Conservation (phyloP, 345 rosid genomes). For the Citrus trifoliata region DNA sequence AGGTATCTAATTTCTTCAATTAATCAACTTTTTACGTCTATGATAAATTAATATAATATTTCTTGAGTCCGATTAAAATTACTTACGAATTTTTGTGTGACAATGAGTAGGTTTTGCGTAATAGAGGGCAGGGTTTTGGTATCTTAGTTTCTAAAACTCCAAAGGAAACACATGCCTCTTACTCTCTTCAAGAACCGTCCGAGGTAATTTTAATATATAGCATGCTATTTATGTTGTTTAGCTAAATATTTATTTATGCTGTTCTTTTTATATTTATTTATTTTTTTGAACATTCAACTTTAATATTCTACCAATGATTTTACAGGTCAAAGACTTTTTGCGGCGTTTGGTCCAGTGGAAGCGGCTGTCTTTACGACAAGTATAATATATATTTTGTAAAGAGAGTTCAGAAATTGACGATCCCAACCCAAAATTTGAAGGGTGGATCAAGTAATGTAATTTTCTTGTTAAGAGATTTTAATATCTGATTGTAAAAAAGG, state of each 20-base stretch:
- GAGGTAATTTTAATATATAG: constrained; percentile 36
- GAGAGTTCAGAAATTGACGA: background rate
- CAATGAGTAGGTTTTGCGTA: constrained; percentile 52
- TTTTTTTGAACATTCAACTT: background rate
- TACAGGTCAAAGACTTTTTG: constrained; percentile 73
- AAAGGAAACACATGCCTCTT: constrained; percentile 83
- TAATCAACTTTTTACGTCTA: background rate
- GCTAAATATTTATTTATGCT: background rate
- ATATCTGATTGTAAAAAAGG: constrained; percentile 12
- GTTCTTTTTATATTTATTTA: background rate
- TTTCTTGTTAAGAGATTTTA: constrained; percentile 22
- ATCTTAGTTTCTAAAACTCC: constrained; percentile 84
- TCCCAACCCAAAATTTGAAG: background rate
- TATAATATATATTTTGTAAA: background rate
- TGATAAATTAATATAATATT: background rate
- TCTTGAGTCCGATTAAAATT: background rate
- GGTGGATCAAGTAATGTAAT: constrained; percentile 20
- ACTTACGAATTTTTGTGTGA: background rate
- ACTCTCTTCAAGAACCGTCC: constrained; percentile 80
- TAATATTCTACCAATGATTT: background rate
- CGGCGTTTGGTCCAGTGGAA: constrained; percentile 74
- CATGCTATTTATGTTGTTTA: background rate
- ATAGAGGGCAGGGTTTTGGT: constrained; percentile 82
- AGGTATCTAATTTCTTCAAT: constrained; percentile 35
- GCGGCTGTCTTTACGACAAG: constrained; percentile 14